phyloP scores from a whole-genome alignment of 257 asterid genomes.

The Solanum bukasovii region DNA sequence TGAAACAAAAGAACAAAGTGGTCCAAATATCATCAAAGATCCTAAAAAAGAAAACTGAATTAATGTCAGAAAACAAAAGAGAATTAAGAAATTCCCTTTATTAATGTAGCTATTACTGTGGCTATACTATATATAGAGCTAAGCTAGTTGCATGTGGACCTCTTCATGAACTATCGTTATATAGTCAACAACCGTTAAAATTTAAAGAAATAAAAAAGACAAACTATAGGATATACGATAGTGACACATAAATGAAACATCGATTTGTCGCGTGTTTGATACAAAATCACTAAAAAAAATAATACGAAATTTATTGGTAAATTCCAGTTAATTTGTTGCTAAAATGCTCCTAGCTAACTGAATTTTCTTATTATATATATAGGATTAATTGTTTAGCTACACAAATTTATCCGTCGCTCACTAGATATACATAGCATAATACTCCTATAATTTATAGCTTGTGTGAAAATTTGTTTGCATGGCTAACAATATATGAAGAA shows the following conservation, averaged over 20 bases:
- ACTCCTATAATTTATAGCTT: background rate
- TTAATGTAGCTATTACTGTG: background rate
- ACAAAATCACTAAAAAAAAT: background rate
- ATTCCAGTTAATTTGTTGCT: too few species aligned
- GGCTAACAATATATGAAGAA: slow-evolving; percentile 21
- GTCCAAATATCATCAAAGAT: slow-evolving; percentile 17
- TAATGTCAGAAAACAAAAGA: background rate
- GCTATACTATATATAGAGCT: background rate
- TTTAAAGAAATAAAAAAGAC: background rate
- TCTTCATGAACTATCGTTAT: background rate
- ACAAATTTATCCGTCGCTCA: too few species aligned
- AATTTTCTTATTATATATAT: too few species aligned
- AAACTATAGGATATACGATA: background rate
- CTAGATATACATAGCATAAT: too few species aligned
- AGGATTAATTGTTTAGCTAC: background rate
- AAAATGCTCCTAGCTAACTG: too few species aligned
- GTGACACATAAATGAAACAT: background rate
- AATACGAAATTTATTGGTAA: too few species aligned
- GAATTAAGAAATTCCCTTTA: slow-evolving; percentile 2
- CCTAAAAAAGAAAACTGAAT: background rate
- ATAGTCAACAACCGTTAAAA: background rate
- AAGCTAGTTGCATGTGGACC: background rate
- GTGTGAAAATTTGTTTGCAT: slow-evolving; percentile 4
- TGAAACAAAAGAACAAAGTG: slow-evolving; percentile 20
- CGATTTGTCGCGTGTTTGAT: background rate